Base-by-base conservation (phyloP, 2,329 filamentous ascomycete species). In the Aspergillus hortae region DNA sequence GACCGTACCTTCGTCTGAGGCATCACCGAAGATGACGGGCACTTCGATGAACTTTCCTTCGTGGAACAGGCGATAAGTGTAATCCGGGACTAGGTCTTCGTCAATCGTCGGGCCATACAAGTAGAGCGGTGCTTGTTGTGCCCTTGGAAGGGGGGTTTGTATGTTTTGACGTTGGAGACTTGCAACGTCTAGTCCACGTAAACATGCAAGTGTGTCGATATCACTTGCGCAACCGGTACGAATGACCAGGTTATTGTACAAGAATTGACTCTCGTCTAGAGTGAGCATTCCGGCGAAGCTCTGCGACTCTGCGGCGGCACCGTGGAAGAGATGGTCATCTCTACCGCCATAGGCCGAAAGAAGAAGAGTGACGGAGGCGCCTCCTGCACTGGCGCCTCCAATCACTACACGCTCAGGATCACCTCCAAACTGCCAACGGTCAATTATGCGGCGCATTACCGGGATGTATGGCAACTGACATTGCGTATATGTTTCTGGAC, bases 341-440 rank as follows among this genome's bases (percentile, higher is more conserved):
- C 69, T 68, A 3, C 78, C 78, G 11, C 73, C 75, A 52, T 80
- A 77, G 0, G 80, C 77, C 0, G 76, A 81, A 40, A 90, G 75
- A 21, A 89, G 84, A 33, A 88, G 74, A 25, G 76, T 80, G n/a
- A 90, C 77, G 4, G 84, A 84, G 17, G 73, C 70, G 6, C 78
- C 87, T 3, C 88, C 88, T 2, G 87, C 87, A 48, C 84, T 87
- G 55, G 79, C 82, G 9, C 88, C 88, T 14, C 83, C 85, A 0
- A 90, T 71, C 0, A 86, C 82, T 9, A 90, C 85, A 57, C 88
- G 86, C 0, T 75, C 62, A 1, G 86, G 84, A 57, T 90, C 74
- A 21, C 87, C 88, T 4, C 87, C 88, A 58, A 92, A 91, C 66
- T 81, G 66, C 3, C 11, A 33, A 17, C 41, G 10, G 47, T 42